Evolutionary conservation across 345 rosid species (phyloP).

Genomic region (Euphorbia tirucalli): DNA sequence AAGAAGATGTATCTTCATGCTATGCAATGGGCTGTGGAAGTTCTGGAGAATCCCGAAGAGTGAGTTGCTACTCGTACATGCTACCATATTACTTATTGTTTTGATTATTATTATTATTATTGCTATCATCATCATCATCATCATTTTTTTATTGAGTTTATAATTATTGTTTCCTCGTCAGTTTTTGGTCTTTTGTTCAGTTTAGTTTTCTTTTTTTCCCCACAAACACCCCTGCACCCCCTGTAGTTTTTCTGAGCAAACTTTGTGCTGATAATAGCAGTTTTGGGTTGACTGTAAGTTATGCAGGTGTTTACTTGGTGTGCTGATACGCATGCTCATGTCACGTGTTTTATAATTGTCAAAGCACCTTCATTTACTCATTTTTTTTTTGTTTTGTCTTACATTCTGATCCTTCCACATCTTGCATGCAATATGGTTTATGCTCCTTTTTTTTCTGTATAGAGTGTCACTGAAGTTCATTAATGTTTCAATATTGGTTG

Average conservation of each 20-base stretch:
- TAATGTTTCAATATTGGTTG: too few relatives aligned
- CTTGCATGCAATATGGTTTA: not conserved
- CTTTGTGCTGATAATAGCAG: not conserved
- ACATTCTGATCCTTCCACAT: not conserved
- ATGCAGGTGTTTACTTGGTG: not conserved
- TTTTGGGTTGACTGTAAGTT: not conserved
- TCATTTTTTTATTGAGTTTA: not conserved
- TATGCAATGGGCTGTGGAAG: conserved; percentile 10
- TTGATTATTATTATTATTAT: too few relatives aligned
- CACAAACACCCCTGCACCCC: not conserved
- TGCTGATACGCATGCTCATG: not conserved
- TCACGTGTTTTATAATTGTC: not conserved
- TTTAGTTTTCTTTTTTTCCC: too few relatives aligned
- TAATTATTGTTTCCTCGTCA: not conserved
- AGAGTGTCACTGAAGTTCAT: too few relatives aligned
- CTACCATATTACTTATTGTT: too few relatives aligned
- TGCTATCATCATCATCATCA: too few relatives aligned
- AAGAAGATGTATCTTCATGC: conserved; percentile 15
- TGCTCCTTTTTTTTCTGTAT: too few relatives aligned
- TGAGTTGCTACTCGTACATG: not conserved
- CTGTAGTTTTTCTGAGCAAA: not conserved
- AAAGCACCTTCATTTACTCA: too few relatives aligned
- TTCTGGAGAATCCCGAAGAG: not conserved
- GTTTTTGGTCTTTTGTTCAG: not conserved
- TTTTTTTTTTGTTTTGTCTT: not conserved